Percentiles rank a stretch among this genome's conserved stretches.
These are phyloP conservation scores for Phylloporus rhodoxanthus DNA, from an alignment of 768 basidiomycete species.

Conservation along the genomic window DNA sequence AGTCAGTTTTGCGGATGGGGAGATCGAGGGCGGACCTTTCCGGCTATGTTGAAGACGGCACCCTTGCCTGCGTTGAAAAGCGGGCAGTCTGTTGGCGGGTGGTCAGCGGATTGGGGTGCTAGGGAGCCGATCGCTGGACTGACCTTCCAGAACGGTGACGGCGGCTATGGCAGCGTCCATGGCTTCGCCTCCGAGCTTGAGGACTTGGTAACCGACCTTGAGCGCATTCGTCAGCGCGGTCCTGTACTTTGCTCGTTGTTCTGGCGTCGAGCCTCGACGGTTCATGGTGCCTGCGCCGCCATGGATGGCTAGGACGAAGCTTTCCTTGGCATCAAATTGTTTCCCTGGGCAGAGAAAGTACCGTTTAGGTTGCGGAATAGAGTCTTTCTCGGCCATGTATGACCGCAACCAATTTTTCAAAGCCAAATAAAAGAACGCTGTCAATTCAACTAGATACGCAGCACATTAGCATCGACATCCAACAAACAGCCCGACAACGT, in stretches of 20 bases:
- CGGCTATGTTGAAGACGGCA: constrained; percentile 75
- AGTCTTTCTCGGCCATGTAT: neutral
- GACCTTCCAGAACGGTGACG: constrained; percentile 66
- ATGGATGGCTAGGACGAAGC: constrained; percentile 59
- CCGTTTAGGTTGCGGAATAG: too few species aligned
- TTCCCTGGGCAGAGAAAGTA: neutral
- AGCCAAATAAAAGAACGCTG: too few species aligned
- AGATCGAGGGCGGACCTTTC: constrained; percentile 48
- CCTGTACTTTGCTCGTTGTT: constrained; percentile 54
- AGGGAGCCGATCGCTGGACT: constrained; percentile 2
- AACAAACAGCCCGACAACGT: too few species aligned
- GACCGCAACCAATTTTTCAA: too few species aligned
- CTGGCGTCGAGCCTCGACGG: constrained; percentile 50
- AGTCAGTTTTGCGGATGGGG: neutral
- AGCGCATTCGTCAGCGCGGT: constrained; percentile 50
- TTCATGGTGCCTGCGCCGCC: constrained; percentile 76
- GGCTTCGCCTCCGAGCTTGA: constrained; percentile 67
- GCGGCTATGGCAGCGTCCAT: constrained; percentile 79
- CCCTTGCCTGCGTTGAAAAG: constrained; percentile 79
- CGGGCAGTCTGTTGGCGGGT: constrained; percentile 49
- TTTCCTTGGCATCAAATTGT: constrained; percentile 1
- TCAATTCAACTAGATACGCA: too few species aligned
- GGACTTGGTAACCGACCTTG: constrained; percentile 54
- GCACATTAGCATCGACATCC: too few species aligned
- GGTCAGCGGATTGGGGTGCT: neutral